A percentile compares a stretch with the other conserved stretches of the same genome.
Conservation (phyloP, 257 asterid genomes). For the Parsonsia alboflavescens region DNA sequence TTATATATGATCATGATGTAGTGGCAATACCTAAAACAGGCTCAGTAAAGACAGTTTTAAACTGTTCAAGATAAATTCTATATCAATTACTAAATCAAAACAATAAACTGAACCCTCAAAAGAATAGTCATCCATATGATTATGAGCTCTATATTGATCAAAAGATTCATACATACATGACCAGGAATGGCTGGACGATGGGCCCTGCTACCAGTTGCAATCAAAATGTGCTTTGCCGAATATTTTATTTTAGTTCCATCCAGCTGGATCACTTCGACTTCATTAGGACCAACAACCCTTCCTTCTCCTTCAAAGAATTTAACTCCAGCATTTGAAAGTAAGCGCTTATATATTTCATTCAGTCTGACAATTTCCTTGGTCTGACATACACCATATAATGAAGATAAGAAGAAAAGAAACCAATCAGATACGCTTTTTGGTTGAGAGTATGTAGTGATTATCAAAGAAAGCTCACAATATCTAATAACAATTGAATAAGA, state of each 20-base stretch:
- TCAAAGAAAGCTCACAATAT: background rate
- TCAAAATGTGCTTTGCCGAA: slow-evolving; percentile 80
- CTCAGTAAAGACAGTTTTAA: background rate
- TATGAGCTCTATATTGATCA: background rate
- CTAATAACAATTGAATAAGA: background rate
- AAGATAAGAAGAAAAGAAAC: background rate
- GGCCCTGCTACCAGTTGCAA: slow-evolving; percentile 96
- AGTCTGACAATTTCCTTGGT: slow-evolving; percentile 88
- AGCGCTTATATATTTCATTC: slow-evolving; percentile 81
- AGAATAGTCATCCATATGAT: background rate
- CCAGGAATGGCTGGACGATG: slow-evolving; percentile 80
- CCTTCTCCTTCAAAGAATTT: slow-evolving; percentile 98
- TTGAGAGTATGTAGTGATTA: background rate
- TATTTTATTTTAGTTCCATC: slow-evolving; percentile 90
- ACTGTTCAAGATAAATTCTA: background rate
- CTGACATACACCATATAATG: slow-evolving; percentile 31
- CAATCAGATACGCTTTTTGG: background rate
- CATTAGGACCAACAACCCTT: slow-evolving; percentile 83
- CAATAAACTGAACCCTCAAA: background rate
- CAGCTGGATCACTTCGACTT: slow-evolving; percentile 81
- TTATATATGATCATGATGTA: background rate
- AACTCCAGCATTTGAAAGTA: slow-evolving; percentile 85
- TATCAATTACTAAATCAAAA: background rate
- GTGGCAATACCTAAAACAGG: background rate
- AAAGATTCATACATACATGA: slow-evolving; percentile 38